phyloP scores from a whole-genome alignment of 1,284 basidiomycete species.

The Moesziomyces antarcticus region DNA sequence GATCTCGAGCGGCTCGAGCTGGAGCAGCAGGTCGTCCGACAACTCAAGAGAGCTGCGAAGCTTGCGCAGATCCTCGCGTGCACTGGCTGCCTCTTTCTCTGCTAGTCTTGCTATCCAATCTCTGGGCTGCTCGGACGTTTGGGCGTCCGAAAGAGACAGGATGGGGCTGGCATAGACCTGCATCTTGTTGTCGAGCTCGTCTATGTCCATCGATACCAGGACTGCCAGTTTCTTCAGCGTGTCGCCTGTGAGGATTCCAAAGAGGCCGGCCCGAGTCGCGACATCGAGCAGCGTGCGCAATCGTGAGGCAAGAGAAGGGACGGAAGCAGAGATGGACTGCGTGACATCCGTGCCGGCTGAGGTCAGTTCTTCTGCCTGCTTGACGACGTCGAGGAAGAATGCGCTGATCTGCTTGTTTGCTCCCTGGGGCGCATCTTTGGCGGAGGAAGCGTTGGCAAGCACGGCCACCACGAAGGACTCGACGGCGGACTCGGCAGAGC shows the following conservation, averaged over 20 bases:
- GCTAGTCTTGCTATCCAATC: conserved; percentile 39
- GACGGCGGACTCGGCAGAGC: neutral
- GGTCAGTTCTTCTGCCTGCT: conserved; percentile 12
- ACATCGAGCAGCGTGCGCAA: conserved; percentile 26
- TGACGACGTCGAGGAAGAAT: conserved; percentile 22
- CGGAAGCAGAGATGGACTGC: neutral
- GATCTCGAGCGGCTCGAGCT: conserved; percentile 60
- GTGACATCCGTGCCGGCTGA: neutral
- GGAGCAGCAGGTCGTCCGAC: conserved; percentile 46
- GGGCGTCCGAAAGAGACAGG: conserved; percentile 2
- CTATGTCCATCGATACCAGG: conserved; percentile 3
- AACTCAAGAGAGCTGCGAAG: conserved; percentile 31
- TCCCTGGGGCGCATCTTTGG: neutral
- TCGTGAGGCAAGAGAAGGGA: conserved; percentile 14
- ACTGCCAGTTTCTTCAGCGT: conserved; percentile 11
- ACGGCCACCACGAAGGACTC: conserved; percentile 23
- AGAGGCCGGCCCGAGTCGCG: conserved; percentile 17
- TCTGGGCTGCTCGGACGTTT: neutral
- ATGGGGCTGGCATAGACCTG: conserved; percentile 1
- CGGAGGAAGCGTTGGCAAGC: conserved; percentile 9
- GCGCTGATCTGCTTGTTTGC: neutral
- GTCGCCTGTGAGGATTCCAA: neutral
- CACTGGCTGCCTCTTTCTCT: conserved; percentile 11
- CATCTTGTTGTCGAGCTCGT: conserved; percentile 11
- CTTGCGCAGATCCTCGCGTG: conserved; percentile 26